Base-by-base conservation (phyloP, 2,329 filamentous ascomycete species). In the Tolypocladium tropicale region DNA sequence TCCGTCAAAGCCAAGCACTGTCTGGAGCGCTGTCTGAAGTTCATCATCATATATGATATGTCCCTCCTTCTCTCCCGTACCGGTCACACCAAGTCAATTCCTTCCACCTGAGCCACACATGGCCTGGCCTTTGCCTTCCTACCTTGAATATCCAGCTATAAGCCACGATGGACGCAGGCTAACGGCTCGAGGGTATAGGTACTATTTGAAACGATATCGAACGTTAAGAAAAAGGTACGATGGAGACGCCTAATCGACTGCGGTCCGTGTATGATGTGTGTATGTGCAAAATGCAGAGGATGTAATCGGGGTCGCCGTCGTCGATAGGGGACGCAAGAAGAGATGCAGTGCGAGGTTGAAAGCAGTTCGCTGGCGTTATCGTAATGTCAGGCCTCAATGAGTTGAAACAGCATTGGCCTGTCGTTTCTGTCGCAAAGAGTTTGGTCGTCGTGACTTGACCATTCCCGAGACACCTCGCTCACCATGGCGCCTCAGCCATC, bases 191-290 rank as follows among this genome's bases (percentile, higher is more conserved):
- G 46, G 46, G 39, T 50, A 53, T 69, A 95, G 90, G 69, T 95
- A 95, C 72, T 95, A 94, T 75, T 78, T 96, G 65, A 96, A 95
- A 77, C 83, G 89, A 69, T 96, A 96, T 75, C 86, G 93, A 63
- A 84, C 89, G 30, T 74, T 96, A 65, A 85, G 87, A 66, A 86
- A 94, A 74, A 80, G 90, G 68, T 96, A 96, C 74, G 80, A 84
- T 60, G 72, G 67, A 48, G 59, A 67, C 37, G 70, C 68, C 21
- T 73, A 57, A 69, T 60, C 28, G 74, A 46, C 36, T 4, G 50
- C 53, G 11, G 30, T 49, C 3, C 16, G 28, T 21, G 46, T 21
- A 50, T 21, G 46, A 50, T 33, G 28, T 33, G 18, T 32, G 46
- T 11, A n/a, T 33, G 28, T 33, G 46, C 9, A n/a, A 12, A 14